Conservation (phyloP, 1,284 basidiomycete species). For the Hemileia vastatrix region DNA sequence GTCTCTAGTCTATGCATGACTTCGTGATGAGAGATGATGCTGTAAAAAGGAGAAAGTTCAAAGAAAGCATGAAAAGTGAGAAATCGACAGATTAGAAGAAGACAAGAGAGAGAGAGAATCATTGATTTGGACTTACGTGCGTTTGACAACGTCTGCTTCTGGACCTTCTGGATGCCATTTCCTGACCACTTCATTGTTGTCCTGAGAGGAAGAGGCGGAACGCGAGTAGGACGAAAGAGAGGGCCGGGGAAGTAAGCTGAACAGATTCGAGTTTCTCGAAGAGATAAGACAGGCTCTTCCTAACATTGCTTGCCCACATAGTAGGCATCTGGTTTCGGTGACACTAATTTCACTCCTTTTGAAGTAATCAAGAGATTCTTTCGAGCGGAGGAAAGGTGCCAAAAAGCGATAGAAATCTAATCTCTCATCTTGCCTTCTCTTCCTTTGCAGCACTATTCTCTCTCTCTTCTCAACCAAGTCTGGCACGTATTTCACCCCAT, state of each 20-base stretch:
- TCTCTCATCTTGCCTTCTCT: not conserved
- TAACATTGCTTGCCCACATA: too few relatives aligned
- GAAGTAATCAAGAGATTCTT: too few relatives aligned
- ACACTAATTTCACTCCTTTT: too few relatives aligned
- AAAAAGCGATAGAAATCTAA: too few relatives aligned
- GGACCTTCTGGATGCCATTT: constrained; percentile 81
- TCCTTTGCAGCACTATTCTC: not conserved
- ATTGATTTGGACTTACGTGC: constrained; percentile 53
- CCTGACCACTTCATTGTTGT: constrained; percentile 71
- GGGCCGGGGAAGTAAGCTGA: too few relatives aligned
- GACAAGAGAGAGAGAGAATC: too few relatives aligned
- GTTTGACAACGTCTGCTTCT: constrained; percentile 51
- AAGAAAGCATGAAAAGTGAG: not conserved
- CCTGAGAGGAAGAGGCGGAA: constrained; percentile 49
- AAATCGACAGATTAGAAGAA: not conserved
- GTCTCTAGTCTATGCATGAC: constrained; percentile 85
- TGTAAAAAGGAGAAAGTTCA: too few relatives aligned
- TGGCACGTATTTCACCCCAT: not conserved
- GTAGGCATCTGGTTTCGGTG: too few relatives aligned
- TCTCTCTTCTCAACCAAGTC: not conserved
- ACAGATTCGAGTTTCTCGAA: too few relatives aligned
- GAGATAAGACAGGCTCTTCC: too few relatives aligned
- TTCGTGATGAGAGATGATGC: constrained; percentile 91
- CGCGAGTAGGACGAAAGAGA: too few relatives aligned
- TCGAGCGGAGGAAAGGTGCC: too few relatives aligned